Evolutionary conservation across 345 rosid species (phyloP).

Genomic region (Aquilaria sinensis): DNA sequence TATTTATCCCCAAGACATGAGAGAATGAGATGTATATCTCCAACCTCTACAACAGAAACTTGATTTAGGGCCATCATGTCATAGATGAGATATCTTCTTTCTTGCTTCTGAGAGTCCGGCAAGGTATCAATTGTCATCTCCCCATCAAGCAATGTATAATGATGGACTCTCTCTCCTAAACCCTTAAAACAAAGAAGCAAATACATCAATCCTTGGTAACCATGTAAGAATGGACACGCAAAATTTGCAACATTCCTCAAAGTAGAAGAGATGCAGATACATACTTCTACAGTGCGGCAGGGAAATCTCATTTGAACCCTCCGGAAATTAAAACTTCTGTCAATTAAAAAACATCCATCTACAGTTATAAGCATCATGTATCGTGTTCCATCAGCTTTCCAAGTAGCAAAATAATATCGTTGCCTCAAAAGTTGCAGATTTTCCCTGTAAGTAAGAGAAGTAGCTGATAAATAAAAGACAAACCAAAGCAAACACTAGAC

Average conservation of each 20-base stretch:
- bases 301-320: slow-evolving; percentile 99
- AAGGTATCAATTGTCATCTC: slow-evolving; percentile 94
- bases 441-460: slow-evolving; percentile 50
- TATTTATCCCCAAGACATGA: background rate
- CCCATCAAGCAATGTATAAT: slow-evolving; percentile 89
- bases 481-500: background rate
- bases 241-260: slow-evolving; percentile 4
- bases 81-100: slow-evolving; percentile 96
- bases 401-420: slow-evolving; percentile 94
- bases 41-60: slow-evolving; percentile 75
- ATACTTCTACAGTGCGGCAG: slow-evolving; percentile 65
- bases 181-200: slow-evolving; percentile 39
- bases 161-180: slow-evolving; percentile 73
- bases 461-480: background rate
- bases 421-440: slow-evolving; percentile 87
- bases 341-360: slow-evolving; percentile 90
- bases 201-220: slow-evolving; percentile 15
- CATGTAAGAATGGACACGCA: background rate
- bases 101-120: slow-evolving; percentile 90
- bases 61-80: slow-evolving; percentile 85
- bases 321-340: slow-evolving; percentile 79
- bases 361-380: slow-evolving; percentile 91
- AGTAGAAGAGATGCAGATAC: slow-evolving; percentile 21
- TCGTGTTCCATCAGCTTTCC: slow-evolving; percentile 99
- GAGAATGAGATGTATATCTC: slow-evolving; percentile 4